Percentiles rank a stretch among this genome's conserved stretches.
These are phyloP conservation scores for Agaricales sp. DNA, from an alignment of 1,284 basidiomycete genomes.

Conservation along the genomic window DNA sequence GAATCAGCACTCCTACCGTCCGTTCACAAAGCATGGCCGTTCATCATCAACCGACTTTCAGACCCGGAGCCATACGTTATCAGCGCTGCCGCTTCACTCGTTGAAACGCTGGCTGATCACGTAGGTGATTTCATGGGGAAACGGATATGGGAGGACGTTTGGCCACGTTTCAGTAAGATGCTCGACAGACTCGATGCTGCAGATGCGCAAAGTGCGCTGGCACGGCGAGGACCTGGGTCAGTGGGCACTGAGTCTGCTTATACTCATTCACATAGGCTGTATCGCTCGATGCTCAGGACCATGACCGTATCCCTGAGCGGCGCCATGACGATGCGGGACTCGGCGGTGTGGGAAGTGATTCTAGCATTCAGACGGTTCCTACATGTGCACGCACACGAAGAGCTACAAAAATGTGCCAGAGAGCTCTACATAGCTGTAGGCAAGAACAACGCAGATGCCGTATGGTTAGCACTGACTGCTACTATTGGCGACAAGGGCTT, in stretches of 20 bases:
- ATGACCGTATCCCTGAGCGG: conserved; percentile 55
- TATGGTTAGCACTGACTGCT: conserved; percentile 67
- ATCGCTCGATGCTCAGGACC: conserved; percentile 61
- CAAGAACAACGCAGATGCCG: conserved; percentile 61
- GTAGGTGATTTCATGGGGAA: conserved; percentile 78
- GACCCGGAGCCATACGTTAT: conserved; percentile 73
- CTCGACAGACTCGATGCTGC: conserved; percentile 46
- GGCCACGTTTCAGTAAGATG: conserved; percentile 69
- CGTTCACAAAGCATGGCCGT: conserved; percentile 83
- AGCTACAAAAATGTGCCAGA: conserved; percentile 59
- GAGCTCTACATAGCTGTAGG: conserved; percentile 54
- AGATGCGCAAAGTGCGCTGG: conserved; percentile 56
- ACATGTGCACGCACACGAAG: conserved; percentile 51
- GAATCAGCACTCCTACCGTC: conserved; percentile 71
- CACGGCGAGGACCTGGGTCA: conserved; percentile 35
- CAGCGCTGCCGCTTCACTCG: conserved; percentile 56
- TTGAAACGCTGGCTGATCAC: conserved; percentile 57
- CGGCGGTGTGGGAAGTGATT: conserved; percentile 70
- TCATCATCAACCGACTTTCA: conserved; percentile 71
- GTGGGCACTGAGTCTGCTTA: conserved; percentile 63
- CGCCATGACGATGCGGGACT: conserved; percentile 56
- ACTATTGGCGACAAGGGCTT: conserved; percentile 20
- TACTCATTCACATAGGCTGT: conserved; percentile 68
- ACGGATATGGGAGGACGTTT: conserved; percentile 80
- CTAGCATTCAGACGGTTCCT: conserved; percentile 69